These are phyloP conservation scores for Maudiozyma humilis DNA, from an alignment of 1,139 yeast species.

Conservation along the genomic window DNA sequence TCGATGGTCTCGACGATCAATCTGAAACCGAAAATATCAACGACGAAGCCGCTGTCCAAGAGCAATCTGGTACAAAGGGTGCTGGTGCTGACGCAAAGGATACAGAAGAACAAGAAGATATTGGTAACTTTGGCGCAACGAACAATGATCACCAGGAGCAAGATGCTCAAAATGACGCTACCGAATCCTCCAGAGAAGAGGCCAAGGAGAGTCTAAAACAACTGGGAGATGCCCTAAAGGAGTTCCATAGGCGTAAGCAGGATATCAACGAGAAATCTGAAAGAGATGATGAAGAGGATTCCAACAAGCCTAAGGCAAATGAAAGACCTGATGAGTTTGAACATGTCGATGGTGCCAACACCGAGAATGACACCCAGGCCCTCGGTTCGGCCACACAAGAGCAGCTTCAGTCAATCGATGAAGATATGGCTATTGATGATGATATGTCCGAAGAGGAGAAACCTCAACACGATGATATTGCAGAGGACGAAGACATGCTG, in stretches of 20 bases:
- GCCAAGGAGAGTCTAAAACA: slow-evolving; percentile 80
- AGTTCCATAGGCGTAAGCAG: slow-evolving; percentile 83
- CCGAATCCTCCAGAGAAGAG: slow-evolving; percentile 58
- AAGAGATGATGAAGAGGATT: slow-evolving; percentile 34
- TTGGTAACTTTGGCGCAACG: slow-evolving; percentile 66
- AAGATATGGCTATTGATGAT: slow-evolving; percentile 80
- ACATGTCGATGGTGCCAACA: slow-evolving; percentile 78
- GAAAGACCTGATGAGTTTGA: slow-evolving; percentile 83
- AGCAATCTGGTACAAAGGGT: slow-evolving; percentile 61
- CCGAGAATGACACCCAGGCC: slow-evolving; percentile 78
- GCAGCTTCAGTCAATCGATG: slow-evolving; percentile 68
- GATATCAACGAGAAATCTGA: slow-evolving; percentile 64
- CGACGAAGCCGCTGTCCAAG: slow-evolving; percentile 61
- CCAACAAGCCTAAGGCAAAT: slow-evolving; percentile 45
- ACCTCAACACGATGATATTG: slow-evolving; percentile 18
- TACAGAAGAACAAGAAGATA: slow-evolving; percentile 56
- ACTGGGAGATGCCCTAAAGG: slow-evolving; percentile 83
- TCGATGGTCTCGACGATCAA: slow-evolving; percentile 40
- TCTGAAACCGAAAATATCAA: slow-evolving; percentile 50
- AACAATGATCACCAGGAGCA: slow-evolving; percentile 37
- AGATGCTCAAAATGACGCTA: slow-evolving; percentile 30
- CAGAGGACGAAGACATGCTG: slow-evolving; percentile 18
- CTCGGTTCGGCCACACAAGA: slow-evolving; percentile 83
- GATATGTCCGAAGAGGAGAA: slow-evolving; percentile 34
- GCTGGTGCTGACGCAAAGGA: slow-evolving; percentile 71